Base-by-base conservation (phyloP, 2,329 filamentous ascomycete genomes). In the Paracamarosporium sp. region DNA sequence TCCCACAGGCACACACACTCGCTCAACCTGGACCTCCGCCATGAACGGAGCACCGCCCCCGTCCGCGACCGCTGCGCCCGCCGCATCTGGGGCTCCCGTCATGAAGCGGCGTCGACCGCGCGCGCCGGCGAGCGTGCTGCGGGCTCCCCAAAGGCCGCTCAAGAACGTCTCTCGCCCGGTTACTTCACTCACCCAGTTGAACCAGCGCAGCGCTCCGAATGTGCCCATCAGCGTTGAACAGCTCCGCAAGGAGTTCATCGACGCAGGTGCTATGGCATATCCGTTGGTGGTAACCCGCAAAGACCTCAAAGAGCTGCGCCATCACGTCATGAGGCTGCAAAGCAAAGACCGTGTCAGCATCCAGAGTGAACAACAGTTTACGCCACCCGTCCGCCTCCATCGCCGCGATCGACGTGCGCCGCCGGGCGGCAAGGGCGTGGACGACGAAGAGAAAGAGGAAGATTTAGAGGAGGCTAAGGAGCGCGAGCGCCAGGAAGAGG, bases 301-400 rank as follows among this genome's bases (percentile, higher is more conserved):
- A 69, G 87, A 89, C 9, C 78, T 97, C 48, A 84, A 91, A 55
- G 90, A 95, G 65, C 80, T 96, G 57, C 90, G 94, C 47, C 88
- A 93, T 70, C 95, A 99, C 73, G 86, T 96, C 61, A 93, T 97
- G 82, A 89, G 91, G 66, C 88, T 99, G 55, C 84, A 90, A 61
- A 68, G 61, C 50, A 88, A 87, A 67, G 83, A 82, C 62, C 79
- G 72, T n/a, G 79, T 87, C 60, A 89, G 90, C 65, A 84, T 88
- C 30, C 83, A 92, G 59, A 89, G 98, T 70, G 88, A 94, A 64
- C 82, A 88, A 5, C 88, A 96, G 50, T 99, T 98, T 72, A 90
- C 91, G 17, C 87, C 93, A 27, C 95, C 95, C 0, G 91, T 98
- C 30, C 89, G 92, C 35, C 81, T 99, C 35, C 93, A 98, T 73